A percentile compares a stretch with the other conserved stretches of the same genome.
These are phyloP conservation scores for Beauveria bassiana DNA, from an alignment of 2,329 filamentous ascomycete species.

Conservation along the genomic window DNA sequence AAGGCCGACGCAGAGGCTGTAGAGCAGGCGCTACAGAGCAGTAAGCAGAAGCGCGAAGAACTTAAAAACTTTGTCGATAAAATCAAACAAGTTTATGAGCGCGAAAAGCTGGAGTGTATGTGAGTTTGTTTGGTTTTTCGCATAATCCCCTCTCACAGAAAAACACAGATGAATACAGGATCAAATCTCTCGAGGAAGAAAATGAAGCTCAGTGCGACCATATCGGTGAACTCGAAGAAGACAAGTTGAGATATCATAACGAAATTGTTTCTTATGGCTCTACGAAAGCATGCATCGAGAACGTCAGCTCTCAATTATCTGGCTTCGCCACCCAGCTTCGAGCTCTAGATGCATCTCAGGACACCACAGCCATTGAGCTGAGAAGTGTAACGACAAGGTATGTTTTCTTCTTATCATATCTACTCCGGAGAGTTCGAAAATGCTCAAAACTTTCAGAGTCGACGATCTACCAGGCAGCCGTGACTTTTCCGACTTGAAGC, in stretches of 20 bases:
- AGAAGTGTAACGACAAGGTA: neutral
- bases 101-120: neutral
- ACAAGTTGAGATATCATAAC: neutral
- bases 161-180: neutral
- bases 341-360: neutral
- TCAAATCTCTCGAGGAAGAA: neutral
- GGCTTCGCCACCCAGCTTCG: neutral
- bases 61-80: neutral
- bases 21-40: neutral
- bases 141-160: neutral
- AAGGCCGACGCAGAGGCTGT: neutral
- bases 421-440: too few species aligned
- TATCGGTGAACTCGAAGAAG: neutral
- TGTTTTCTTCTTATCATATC: neutral
- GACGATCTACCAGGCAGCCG: neutral
- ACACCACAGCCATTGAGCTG: neutral
- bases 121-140: neutral
- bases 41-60: conserved; percentile 4
- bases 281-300: neutral
- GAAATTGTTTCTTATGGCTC: neutral
- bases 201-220: neutral
- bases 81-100: neutral
- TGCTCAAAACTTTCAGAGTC: neutral
- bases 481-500: neutral
- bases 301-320: neutral